Base-by-base conservation (phyloP, 2,329 filamentous ascomycete species). In the Graphilbum sp. region DNA sequence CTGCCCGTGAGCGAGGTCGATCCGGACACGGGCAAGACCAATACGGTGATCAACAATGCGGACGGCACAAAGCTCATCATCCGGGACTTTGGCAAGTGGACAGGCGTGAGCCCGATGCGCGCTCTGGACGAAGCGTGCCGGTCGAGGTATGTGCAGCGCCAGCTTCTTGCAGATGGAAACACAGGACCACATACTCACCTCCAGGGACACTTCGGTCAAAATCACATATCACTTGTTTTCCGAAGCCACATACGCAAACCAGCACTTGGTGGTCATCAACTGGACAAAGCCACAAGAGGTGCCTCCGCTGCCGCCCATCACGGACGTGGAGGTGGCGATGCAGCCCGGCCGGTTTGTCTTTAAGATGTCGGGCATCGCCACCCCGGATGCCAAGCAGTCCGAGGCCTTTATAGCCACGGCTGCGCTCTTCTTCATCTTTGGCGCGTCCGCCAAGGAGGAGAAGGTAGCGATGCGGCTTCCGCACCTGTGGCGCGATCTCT, bases 51-150 rank as follows among this genome's bases (percentile, higher is more conserved):
- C 32, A 72, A 66, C 49, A 59, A 63, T 34, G 47, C 60, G 39
- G 55, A 70, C 45, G 67, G 72, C 2, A 53, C 61, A 6, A 74
- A 68, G 40, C 57, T 85, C 4, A 67, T 63, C 1, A 68, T 93
- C 35, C 68, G 82, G 32, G 80, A 95, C 49, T 95, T 96, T 64
- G 86, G 84, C 2, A 85, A 84, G 54, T 77, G 75, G 63, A 71
- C 72, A 13, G 87, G 88, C 8, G 58, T 93, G 23, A 81, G 64
- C 47, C 87, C 88, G 15, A 72, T 75, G 44, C 70, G 80, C 46
- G 67, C 83, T 21, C 60, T 96, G 12, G 86, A 95, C 54, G 87
- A 95, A 54, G 73, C 83, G n/a, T 92, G 87, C 54, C 78, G 80
- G 48, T 73, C 85, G 45, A 79, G 79, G 79, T 80, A 29, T n/a